phyloP scores from a whole-genome alignment of 2,329 filamentous ascomycete genomes.

The Paecilomyces formosus region DNA sequence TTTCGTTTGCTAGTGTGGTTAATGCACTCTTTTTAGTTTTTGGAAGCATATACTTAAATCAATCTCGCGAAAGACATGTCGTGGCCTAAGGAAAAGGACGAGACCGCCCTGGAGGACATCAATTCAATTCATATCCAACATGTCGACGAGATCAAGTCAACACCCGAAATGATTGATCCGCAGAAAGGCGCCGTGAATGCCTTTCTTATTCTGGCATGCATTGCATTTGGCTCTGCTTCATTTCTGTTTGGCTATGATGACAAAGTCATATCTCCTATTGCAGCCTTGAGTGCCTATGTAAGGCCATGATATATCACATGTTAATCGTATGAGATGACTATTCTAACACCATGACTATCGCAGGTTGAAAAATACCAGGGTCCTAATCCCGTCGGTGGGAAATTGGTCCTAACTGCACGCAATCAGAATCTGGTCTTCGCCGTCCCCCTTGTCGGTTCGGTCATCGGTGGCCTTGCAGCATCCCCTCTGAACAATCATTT shows the following conservation, averaged over 20 bases:
- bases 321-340: neutral
- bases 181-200: conserved; percentile 16
- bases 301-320: conserved; percentile 4
- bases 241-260: conserved; percentile 27
- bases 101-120: neutral
- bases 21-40: no score
- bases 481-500: conserved; percentile 24
- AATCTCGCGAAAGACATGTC: neutral
- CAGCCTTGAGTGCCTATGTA: conserved; percentile 20
- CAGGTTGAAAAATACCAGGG: conserved; percentile 25
- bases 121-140: conserved; percentile 12
- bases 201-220: conserved; percentile 18
- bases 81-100: neutral
- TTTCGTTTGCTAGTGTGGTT: neutral
- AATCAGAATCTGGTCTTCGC: conserved; percentile 30
- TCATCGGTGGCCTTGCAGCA: conserved; percentile 23
- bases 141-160: conserved; percentile 4
- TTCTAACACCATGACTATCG: neutral
- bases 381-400: conserved; percentile 14
- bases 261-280: conserved; percentile 24
- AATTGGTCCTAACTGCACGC: conserved; percentile 19
- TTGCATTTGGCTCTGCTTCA: conserved; percentile 21
- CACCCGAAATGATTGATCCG: neutral
- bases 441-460: conserved; percentile 27
- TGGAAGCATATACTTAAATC: neutral